Base-by-base conservation (phyloP, 306 rosid species). In the Lathyrus oleraceus region DNA sequence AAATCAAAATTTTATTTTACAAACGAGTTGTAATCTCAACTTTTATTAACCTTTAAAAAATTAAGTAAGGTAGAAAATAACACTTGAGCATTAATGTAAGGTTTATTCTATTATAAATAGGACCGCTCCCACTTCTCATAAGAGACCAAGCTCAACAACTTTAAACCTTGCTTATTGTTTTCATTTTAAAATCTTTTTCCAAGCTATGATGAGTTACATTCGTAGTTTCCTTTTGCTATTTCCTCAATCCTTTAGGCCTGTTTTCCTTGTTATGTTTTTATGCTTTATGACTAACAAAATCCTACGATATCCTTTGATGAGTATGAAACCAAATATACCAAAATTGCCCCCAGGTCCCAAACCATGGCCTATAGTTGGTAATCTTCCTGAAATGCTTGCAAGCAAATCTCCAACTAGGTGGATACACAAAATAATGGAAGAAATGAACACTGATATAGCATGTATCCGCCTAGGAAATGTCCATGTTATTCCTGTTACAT, bases 331-430 rank as follows among this genome's bases (percentile, higher is more conserved):
- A 14, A 23, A 0, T 2, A 40, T 40, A 54, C 35, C 39, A 0
- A 67, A 47, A 6, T 56, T 75, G 1, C 81, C 83, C 1, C 82
- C 87, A 0, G 81, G 82, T 16, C 85, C 83, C 2, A 80, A 77
- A 73, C 83, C 85, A 38, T 82, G 83, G 83, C 81, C 83, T n/a
- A 61, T 84, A 13, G 66, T 80, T 1, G 85, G 87, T 1, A 66
- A 74, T 19, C 61, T 84, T 6, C 83, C 79, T 5, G 79, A 84
- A 74, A 65, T 84, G 76, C 73, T 75, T 36, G 48, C 62, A 51
- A 80, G 57, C 70, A 80, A 66, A 28, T 49, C 85, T 6, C 6
- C 40, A 0, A 17, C 25, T 11, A 17, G 14, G 23, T 85, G 87
- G 90, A 78, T 85, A 5, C 86, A 77, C 30, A 25, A 48, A 1